Conservation (phyloP, 2,329 filamentous ascomycete genomes). For the Exutisphaerella laricina region DNA sequence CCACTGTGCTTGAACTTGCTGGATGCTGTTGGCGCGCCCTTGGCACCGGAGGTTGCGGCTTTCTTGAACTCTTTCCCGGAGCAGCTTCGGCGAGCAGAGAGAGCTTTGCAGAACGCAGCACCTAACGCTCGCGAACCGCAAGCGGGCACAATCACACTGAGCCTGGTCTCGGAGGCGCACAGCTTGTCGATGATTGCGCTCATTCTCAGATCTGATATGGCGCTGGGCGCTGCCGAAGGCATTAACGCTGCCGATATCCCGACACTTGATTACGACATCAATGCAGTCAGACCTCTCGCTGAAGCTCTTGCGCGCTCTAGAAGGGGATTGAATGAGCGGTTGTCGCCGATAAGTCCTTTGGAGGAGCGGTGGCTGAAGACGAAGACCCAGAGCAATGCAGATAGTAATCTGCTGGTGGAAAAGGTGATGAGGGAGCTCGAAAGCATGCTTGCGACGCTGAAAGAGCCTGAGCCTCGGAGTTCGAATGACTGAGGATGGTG, state of each 20-base stretch:
- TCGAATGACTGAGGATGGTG: too few relatives aligned
- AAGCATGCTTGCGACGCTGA: conserved; percentile 45
- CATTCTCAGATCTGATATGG: conserved; percentile 62
- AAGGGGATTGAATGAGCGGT: conserved; percentile 62
- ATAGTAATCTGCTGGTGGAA: conserved; percentile 61
- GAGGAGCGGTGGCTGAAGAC: conserved; percentile 58
- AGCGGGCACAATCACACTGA: conserved; percentile 63
- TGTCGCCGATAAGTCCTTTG: conserved; percentile 66
- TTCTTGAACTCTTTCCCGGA: conserved; percentile 87
- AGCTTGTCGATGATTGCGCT: conserved; percentile 69
- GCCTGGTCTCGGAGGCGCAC: conserved; percentile 70
- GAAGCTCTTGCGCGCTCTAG: conserved; percentile 66
- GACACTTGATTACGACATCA: conserved; percentile 68
- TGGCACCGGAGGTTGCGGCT: conserved; percentile 76
- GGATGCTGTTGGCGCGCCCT: conserved; percentile 69
- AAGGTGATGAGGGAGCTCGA: conserved; percentile 67
- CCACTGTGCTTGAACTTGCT: conserved; percentile 86
- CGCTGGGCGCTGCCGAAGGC: conserved; percentile 58
- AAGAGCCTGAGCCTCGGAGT: too few relatives aligned
- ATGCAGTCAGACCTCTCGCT: conserved; percentile 69
- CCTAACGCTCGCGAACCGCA: conserved; percentile 36
- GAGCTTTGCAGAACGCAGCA: conserved; percentile 61
- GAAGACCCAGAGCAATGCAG: conserved; percentile 42
- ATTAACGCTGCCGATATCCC: conserved; percentile 60
- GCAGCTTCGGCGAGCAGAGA: conserved; percentile 66